phyloP scores from a whole-genome alignment of 2,329 filamentous ascomycete genomes.

The Grosmannia serpens region DNA sequence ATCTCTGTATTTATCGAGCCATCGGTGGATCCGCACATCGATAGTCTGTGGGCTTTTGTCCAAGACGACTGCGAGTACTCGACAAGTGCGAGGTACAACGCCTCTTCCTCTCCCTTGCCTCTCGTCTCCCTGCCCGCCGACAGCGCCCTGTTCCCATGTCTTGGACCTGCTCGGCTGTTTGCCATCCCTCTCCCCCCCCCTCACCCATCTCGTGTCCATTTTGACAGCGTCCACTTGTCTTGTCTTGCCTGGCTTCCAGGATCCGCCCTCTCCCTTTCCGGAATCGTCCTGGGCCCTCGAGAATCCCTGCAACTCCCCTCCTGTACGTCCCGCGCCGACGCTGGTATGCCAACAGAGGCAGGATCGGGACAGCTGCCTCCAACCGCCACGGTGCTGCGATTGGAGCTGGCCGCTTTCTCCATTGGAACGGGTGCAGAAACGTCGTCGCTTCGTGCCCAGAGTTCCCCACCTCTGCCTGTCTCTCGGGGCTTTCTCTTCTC shows the following conservation, averaged over 20 bases:
- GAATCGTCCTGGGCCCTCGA: neutral
- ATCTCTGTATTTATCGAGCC: neutral
- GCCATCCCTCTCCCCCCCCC: neutral
- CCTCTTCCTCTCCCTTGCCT: neutral
- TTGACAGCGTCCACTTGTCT: neutral
- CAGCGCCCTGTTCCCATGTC: too few species aligned
- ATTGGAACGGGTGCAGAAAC: neutral
- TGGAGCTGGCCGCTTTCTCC: neutral
- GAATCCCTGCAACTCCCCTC: neutral
- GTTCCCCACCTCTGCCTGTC: neutral
- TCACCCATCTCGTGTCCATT: neutral
- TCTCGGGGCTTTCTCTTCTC: neutral
- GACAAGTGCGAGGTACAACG: too few species aligned
- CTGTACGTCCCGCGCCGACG: too few species aligned
- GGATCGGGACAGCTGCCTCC: neutral
- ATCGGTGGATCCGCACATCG: too few species aligned
- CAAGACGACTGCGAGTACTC: too few species aligned
- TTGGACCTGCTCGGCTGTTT: neutral
- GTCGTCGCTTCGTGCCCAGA: neutral
- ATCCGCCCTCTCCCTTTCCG: neutral
- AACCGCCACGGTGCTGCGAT: neutral
- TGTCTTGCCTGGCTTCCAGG: neutral
- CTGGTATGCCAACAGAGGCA: neutral
- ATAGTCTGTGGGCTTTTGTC: too few species aligned
- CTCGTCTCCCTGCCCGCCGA: neutral